A percentile compares a stretch with the other conserved stretches of the same genome.
phyloP scores from a whole-genome alignment of 2,329 filamentous ascomycete genomes.

The Cladosporium colombiae region DNA sequence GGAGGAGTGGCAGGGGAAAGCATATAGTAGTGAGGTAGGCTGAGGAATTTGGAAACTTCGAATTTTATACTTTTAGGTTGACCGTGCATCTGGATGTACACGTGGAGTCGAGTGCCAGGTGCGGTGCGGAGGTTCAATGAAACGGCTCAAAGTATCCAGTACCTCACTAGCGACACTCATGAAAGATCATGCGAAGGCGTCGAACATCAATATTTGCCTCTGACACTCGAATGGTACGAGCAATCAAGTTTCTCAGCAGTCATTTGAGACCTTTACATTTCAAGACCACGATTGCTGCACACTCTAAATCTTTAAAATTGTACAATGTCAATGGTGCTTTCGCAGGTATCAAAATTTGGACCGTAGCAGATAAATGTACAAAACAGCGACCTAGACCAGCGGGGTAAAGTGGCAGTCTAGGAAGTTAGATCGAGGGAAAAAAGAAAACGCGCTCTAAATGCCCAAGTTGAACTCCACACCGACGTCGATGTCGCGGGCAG shows the following conservation, averaged over 20 bases:
- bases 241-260: neutral
- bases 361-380: slow-evolving; percentile 20
- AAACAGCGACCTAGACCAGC: slow-evolving; percentile 5
- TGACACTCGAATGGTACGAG: too few relatives aligned
- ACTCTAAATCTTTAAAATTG: neutral
- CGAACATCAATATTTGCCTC: neutral
- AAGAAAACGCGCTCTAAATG: slow-evolving; percentile 62
- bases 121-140: neutral
- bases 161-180: neutral
- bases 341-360: slow-evolving; percentile 20
- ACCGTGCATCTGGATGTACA: neutral
- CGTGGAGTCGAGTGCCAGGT: neutral
- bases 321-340: slow-evolving; percentile 16
- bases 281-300: neutral
- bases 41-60: neutral
- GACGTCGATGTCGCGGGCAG: slow-evolving; percentile 95
- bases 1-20: neutral
- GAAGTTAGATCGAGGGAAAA: slow-evolving; percentile 8
- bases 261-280: too few relatives aligned
- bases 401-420: neutral
- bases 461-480: slow-evolving; percentile 93
- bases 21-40: neutral
- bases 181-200: neutral
- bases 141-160: neutral
- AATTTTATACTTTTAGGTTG: neutral